Evolutionary conservation across 2,329 filamentous ascomycete genomes (phyloP).

Genomic region (Aspergillus candidus): DNA sequence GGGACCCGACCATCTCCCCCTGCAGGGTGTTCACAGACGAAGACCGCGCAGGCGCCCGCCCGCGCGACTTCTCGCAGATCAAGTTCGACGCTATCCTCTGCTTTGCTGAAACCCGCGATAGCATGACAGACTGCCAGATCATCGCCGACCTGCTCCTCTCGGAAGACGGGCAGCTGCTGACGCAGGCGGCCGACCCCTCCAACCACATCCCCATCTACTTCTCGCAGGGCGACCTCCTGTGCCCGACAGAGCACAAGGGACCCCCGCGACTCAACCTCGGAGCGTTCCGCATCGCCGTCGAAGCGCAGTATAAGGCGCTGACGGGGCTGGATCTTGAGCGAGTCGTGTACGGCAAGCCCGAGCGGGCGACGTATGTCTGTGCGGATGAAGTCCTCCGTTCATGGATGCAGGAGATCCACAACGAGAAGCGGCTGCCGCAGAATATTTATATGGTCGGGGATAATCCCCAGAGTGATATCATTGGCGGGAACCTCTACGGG

Average conservation of each 20-base stretch:
- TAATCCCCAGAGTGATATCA: slow-evolving; percentile 67
- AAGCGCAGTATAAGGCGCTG: slow-evolving; percentile 59
- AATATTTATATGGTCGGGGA: slow-evolving; percentile 74
- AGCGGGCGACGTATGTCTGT: slow-evolving; percentile 71
- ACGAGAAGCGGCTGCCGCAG: slow-evolving; percentile 60
- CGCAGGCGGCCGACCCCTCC: slow-evolving; percentile 59
- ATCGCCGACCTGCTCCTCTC: slow-evolving; percentile 67
- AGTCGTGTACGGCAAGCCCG: slow-evolving; percentile 70
- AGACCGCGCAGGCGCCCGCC: slow-evolving; percentile 61
- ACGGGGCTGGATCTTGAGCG: slow-evolving; percentile 67
- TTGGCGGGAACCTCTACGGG: slow-evolving; percentile 73
- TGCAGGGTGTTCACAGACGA: slow-evolving; percentile 62
- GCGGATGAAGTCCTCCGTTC: slow-evolving; percentile 65
- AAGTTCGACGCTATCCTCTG: slow-evolving; percentile 71
- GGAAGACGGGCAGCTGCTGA: slow-evolving; percentile 61
- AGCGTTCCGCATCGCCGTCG: slow-evolving; percentile 67
- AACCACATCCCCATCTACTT: slow-evolving; percentile 69
- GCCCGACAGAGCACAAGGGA: slow-evolving; percentile 59
- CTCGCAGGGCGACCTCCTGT: slow-evolving; percentile 59
- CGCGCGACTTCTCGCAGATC: slow-evolving; percentile 64
- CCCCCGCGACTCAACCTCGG: slow-evolving; percentile 65
- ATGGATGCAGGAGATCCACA: slow-evolving; percentile 73
- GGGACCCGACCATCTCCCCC: slow-evolving; percentile 62
- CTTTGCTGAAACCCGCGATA: slow-evolving; percentile 68
- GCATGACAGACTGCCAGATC: slow-evolving; percentile 69